These are phyloP conservation scores for Ophioceras dolichostomum DNA, from an alignment of 2,329 filamentous ascomycete genomes.

Conservation along the genomic window DNA sequence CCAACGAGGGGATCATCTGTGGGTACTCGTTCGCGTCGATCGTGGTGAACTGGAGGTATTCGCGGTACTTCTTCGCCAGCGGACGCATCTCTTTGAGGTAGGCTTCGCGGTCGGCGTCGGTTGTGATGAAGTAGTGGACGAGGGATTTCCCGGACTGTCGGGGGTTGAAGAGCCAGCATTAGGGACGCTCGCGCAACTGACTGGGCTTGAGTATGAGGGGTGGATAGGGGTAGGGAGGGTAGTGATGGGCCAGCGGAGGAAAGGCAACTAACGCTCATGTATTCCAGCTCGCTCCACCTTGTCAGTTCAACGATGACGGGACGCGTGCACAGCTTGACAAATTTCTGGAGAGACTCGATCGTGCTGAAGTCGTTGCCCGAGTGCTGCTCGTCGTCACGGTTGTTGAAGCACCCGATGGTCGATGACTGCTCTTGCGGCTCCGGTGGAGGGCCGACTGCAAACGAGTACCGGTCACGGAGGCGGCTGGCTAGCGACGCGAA, in stretches of 20 bases:
- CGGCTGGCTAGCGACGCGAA: conserved; percentile 20
- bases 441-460: conserved; percentile 18
- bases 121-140: conserved; percentile 20
- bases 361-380: conserved; percentile 17
- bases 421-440: conserved; percentile 3
- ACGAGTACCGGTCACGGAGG: conserved; percentile 27
- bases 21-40: conserved; percentile 32
- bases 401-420: conserved; percentile 25
- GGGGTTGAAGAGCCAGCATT: conserved; percentile 2
- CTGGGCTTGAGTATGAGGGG: no score
- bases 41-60: conserved; percentile 35
- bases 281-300: conserved; percentile 28
- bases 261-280: conserved; percentile 12
- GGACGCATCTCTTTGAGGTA: conserved; percentile 23
- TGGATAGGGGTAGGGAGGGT: no score
- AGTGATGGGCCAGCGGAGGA: no score
- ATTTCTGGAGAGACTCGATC: conserved; percentile 20
- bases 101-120: conserved; percentile 16
- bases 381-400: conserved; percentile 22
- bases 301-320: conserved; percentile 31
- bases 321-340: conserved; percentile 23
- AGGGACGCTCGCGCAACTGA: no score
- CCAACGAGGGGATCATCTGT: conserved; percentile 27
- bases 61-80: conserved; percentile 29
- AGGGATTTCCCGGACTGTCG: conserved; percentile 15